Conservation (phyloP, 495 filamentous ascomycete genomes). For the Aspergillus affinis region DNA sequence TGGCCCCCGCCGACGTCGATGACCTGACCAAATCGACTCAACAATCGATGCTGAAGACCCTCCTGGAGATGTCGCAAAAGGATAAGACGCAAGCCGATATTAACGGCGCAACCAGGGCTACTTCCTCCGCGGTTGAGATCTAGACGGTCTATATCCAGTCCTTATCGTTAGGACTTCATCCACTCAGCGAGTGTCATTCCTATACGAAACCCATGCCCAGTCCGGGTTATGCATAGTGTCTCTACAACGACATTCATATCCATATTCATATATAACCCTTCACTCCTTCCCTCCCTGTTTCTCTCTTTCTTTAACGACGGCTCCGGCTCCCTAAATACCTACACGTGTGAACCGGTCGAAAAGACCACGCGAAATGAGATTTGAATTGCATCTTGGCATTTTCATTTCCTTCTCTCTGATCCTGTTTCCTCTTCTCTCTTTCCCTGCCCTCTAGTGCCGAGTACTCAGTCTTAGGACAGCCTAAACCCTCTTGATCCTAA, state of each 20-base stretch:
- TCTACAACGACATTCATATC: background rate
- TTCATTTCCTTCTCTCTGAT: background rate
- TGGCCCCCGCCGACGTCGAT: constrained; percentile 81
- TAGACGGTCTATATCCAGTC: constrained; percentile 7
- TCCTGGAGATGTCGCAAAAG: constrained; percentile 58
- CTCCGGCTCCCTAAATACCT: background rate
- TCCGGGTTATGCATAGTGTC: background rate
- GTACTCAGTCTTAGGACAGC: too few relatives aligned
- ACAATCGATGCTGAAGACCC: constrained; percentile 76
- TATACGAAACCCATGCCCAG: background rate
- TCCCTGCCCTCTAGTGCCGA: too few relatives aligned
- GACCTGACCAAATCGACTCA: constrained; percentile 66
- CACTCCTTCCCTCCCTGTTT: background rate
- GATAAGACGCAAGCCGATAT: constrained; percentile 21
- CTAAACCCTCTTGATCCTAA: too few relatives aligned
- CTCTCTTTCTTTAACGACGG: background rate
- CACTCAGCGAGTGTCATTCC: background rate
- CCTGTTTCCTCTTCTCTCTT: too few relatives aligned
- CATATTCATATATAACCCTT: background rate
- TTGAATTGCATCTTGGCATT: background rate
- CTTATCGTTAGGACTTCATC: too few relatives aligned
- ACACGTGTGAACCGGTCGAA: too few relatives aligned
- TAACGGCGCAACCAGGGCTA: constrained; percentile 24
- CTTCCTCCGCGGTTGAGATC: constrained; percentile 42
- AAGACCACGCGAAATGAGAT: background rate